Base-by-base conservation (phyloP, 2,329 filamentous ascomycete genomes). In the Pseudocercospora cruenta region DNA sequence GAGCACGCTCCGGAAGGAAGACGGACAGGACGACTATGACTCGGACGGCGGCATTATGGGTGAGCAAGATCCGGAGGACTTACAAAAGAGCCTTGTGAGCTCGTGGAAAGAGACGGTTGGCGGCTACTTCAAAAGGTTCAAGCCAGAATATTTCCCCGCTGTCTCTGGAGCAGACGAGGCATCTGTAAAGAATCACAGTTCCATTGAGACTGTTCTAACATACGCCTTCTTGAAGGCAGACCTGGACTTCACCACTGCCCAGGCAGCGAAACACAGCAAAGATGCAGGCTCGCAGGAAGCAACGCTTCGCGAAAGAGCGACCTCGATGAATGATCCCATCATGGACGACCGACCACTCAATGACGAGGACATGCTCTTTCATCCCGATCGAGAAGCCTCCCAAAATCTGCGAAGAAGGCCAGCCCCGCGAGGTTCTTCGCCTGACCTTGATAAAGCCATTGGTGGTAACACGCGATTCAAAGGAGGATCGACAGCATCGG, bases 181-280 rank as follows among this genome's bases (percentile, higher is more conserved):
- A 1, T 58, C 67, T 21, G 64, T 72, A 1, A 70, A 60, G 8
- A 76, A 80, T 67, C 79, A 84, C 14, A 84, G 89, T 39, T 88
- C 88, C 14, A 86, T 94, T 67, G 91, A 94, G 75, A 88, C 91
- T 0, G 88, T 96, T 39, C 83, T 99, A 61, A 91, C 91, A 66
- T 98, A 98, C 79, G 93, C 94, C 22, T 99, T 99, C 74, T 84
- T 99, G 58, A 91, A 93, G 72, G 93, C 94, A 36, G 95, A 99
- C 78, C 87, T 97, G 60, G 94, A 98, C 79, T 99, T 99, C 75
- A 90, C 98, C 62, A 88, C 91, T 5, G 93, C 93, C 0, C 94
- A 98, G 79, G 93, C 93, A 4, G 86, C 87, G 54, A 96, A 96
- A 77, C 85, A 89, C 43, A 72, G 71, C 14, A 70, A 71, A 24